Evolutionary conservation across 73 alveolate species (phyloP).

Genomic region (Paramecium biaurelia): DNA sequence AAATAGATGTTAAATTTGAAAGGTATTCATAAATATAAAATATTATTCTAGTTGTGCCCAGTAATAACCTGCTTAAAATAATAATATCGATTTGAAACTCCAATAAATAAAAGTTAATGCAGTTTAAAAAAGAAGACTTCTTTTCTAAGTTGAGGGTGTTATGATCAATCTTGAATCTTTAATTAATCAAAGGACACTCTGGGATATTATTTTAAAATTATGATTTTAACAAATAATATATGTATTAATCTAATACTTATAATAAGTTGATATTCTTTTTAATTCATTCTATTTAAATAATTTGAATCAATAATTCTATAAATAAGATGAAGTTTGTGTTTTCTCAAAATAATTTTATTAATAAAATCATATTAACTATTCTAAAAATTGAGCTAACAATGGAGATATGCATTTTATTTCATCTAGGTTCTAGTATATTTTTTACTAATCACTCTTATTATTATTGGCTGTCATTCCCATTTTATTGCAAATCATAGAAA

Average conservation of each 20-base stretch:
- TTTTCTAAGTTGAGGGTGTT: not conserved
- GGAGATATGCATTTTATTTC: slow-evolving; percentile 11
- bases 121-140: slow-evolving; percentile 28
- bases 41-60: not conserved
- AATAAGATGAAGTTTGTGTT: not conserved
- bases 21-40: not conserved
- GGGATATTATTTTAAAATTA: slow-evolving; percentile 37
- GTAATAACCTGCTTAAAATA: not conserved
- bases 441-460: not conserved
- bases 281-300: not conserved
- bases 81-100: not conserved
- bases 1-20: slow-evolving; percentile 1
- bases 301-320: too few relatives aligned
- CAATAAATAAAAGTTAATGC: slow-evolving; percentile 35
- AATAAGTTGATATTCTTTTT: not conserved
- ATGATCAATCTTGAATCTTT: not conserved
- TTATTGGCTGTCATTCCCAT: not conserved
- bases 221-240: not conserved
- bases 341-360: not conserved
- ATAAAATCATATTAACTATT: not conserved
- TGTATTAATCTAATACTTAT: not conserved
- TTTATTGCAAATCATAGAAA: not conserved
- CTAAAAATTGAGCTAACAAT: not conserved
- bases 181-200: not conserved
- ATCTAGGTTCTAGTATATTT: not conserved